Evolutionary conservation across 495 filamentous ascomycete genomes (phyloP).

Genomic region (Annulohypoxylon moriforme): DNA sequence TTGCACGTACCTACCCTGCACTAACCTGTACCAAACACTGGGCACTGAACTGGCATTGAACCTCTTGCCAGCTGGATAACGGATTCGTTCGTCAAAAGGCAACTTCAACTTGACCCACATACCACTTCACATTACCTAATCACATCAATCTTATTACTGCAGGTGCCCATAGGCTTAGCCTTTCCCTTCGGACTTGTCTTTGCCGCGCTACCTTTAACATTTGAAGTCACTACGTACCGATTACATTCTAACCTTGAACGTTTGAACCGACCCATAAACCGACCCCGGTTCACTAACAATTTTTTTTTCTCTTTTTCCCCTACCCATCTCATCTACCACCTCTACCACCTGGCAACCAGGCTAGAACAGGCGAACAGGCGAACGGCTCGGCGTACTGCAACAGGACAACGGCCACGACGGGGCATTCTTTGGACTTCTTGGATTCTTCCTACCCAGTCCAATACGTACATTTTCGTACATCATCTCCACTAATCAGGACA

Average conservation of each 20-base stretch:
- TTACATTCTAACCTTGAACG: too few species aligned
- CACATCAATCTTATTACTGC: too few species aligned
- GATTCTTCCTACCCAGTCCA: conserved; percentile 32
- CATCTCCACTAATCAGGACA: conserved; percentile 41
- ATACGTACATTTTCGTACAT: neutral
- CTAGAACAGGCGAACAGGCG: neutral
- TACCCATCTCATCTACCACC: neutral
- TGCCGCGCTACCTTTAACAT: conserved; percentile 3
- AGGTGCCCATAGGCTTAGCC: too few species aligned
- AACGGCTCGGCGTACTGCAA: conserved; percentile 2
- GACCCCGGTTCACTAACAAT: conserved; percentile 23
- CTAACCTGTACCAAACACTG: too few species aligned
- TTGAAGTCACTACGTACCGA: too few species aligned
- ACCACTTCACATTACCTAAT: conserved; percentile 22
- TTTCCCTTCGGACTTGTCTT: conserved; percentile 20
- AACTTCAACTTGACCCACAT: conserved; percentile 1
- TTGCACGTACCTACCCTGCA: neutral
- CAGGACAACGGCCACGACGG: neutral
- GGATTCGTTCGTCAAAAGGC: neutral
- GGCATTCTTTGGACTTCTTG: conserved; percentile 19
- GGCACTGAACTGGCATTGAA: too few species aligned
- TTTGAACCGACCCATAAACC: neutral
- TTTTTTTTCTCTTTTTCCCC: conserved; percentile 9
- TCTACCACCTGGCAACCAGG: conserved; percentile 1
- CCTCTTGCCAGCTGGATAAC: neutral